phyloP scores from a whole-genome alignment of 1,139 yeast species.

The Taiozyma sp. region DNA sequence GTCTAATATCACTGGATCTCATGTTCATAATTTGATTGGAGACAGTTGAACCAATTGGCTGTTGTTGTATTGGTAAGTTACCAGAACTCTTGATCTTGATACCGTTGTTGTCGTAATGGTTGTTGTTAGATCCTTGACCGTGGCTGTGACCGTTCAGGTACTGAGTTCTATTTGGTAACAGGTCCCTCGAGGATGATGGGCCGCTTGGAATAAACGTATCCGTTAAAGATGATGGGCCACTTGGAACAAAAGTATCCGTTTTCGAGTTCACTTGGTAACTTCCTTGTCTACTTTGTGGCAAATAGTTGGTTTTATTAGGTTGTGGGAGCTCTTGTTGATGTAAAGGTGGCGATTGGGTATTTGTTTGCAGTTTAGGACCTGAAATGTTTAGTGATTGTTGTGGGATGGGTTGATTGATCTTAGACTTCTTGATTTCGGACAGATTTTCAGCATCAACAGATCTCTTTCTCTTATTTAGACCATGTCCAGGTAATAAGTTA shows the following conservation, averaged over 20 bases:
- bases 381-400: not conserved
- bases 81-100: not conserved
- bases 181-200: not conserved
- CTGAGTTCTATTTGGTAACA: not conserved
- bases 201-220: not conserved
- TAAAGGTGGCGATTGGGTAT: not conserved
- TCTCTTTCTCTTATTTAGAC: not conserved
- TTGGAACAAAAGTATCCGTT: not conserved
- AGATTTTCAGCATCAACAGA: not conserved
- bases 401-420: not conserved
- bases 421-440: not conserved
- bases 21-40: not conserved
- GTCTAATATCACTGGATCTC: conserved; percentile 6
- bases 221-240: not conserved
- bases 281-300: not conserved
- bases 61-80: not conserved
- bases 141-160: not conserved
- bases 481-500: conserved; percentile 1
- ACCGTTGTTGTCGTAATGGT: not conserved
- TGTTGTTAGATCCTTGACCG: not conserved
- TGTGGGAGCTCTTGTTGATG: not conserved
- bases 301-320: not conserved
- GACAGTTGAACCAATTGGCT: not conserved
- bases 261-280: not conserved
- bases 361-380: not conserved